Evolutionary conservation across 768 basidiomycete genomes (phyloP).

Genomic region (Collybia mongolica): DNA sequence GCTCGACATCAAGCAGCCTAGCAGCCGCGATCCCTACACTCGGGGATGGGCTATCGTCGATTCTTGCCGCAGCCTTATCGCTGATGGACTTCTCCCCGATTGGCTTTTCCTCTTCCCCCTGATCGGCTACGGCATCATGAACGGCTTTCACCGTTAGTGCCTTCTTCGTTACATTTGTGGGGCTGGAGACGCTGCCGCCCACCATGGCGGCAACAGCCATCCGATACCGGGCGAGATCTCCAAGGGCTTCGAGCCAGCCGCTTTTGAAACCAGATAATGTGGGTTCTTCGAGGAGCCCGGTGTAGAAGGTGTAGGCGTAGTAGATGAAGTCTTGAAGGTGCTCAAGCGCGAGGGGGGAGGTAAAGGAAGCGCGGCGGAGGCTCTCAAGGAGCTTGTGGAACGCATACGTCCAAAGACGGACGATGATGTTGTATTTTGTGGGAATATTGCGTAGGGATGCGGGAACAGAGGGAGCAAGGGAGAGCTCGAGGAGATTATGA

Average conservation of each 20-base stretch:
- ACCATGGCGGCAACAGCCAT: constrained; percentile 95
- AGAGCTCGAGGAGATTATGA: constrained; percentile 83
- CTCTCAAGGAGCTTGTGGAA: constrained; percentile 92
- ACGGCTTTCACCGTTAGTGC: constrained; percentile 59
- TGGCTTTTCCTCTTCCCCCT: constrained; percentile 11
- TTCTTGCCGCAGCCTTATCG: constrained; percentile 48
- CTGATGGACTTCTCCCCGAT: constrained; percentile 34
- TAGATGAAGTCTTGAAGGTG: constrained; percentile 94
- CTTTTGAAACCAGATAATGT: constrained; percentile 66
- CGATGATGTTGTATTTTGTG: constrained; percentile 93
- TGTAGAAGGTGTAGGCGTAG: constrained; percentile 94
- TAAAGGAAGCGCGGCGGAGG: constrained; percentile 80
- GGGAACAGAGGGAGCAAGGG: constrained; percentile 84
- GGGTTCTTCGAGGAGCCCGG: constrained; percentile 82
- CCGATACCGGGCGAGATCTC: constrained; percentile 91
- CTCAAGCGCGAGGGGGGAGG: constrained; percentile 72
- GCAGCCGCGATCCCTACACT: constrained; percentile 88
- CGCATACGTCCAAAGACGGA: constrained; percentile 87
- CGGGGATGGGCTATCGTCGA: constrained; percentile 65
- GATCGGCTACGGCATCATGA: constrained; percentile 38
- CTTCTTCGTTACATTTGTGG: constrained; percentile 24
- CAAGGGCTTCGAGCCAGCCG: constrained; percentile 95
- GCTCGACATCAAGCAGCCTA: constrained; percentile 78
- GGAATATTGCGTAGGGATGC: constrained; percentile 88
- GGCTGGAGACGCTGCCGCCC: constrained; percentile 40